Percentiles rank a stretch among this genome's conserved stretches.
Evolutionary conservation across 768 basidiomycete species (phyloP).

Genomic region (Artomyces pyxidatus): DNA sequence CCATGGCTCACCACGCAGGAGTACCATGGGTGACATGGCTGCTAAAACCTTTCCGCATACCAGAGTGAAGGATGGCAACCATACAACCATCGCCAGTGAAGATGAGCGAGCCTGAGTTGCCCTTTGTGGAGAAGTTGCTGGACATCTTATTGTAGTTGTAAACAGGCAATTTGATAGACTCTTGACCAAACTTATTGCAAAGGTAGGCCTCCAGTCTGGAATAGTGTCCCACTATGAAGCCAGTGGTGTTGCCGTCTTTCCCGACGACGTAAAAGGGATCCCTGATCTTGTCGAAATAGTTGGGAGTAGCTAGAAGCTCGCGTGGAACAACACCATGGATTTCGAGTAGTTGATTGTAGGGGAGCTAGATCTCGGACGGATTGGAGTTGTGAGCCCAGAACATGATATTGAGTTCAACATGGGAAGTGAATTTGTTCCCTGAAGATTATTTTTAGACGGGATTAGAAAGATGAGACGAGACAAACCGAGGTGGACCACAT

Average conservation of each 20-base stretch:
- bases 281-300: slow-evolving; percentile 21
- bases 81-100: slow-evolving; percentile 23
- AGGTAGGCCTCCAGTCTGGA: no score
- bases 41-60: slow-evolving; percentile 14
- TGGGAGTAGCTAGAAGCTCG: slow-evolving; percentile 23
- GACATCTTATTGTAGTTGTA: no score
- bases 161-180: no score
- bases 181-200: no score
- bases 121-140: slow-evolving; percentile 29
- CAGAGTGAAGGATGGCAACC: slow-evolving; percentile 21
- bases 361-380: slow-evolving; percentile 1
- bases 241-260: no score
- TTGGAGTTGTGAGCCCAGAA: not conserved
- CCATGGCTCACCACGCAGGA: slow-evolving; percentile 19
- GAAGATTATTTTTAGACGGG: slow-evolving; percentile 2
- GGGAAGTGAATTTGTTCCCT: not conserved
- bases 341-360: slow-evolving; percentile 2
- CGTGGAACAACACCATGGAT: not conserved
- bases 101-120: slow-evolving; percentile 35
- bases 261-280: slow-evolving; percentile 15
- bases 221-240: no score
- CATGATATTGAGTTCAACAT: not conserved
- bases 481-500: slow-evolving; percentile 24
- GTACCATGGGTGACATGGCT: slow-evolving; percentile 21
- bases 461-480: slow-evolving; percentile 17